Percentiles rank a stretch among this genome's conserved stretches.
Evolutionary conservation across 2,329 filamentous ascomycete species (phyloP).

Genomic region (Geosmithia morbida): DNA sequence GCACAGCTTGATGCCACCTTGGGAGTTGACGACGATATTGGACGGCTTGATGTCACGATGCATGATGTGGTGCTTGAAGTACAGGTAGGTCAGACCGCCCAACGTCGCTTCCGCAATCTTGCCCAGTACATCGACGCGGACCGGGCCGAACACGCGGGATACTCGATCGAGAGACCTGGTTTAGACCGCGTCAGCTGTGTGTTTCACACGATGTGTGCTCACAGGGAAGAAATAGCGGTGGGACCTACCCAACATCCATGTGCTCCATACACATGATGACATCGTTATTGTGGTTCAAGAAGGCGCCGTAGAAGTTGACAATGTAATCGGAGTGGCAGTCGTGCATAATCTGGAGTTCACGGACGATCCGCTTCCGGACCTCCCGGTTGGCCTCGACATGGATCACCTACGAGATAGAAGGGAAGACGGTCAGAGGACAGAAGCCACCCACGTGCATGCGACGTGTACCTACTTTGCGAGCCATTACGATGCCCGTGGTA

Average conservation of each 20-base stretch:
- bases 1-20: conserved; percentile 89
- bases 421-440: conserved; percentile 6
- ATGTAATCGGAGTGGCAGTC: conserved; percentile 95
- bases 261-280: conserved; percentile 99
- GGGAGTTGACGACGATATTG: conserved; percentile 91
- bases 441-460: neutral
- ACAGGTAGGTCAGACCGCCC: conserved; percentile 87
- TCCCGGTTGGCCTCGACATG: conserved; percentile 97
- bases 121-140: conserved; percentile 89
- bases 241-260: conserved; percentile 74
- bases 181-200: neutral
- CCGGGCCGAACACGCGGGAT: conserved; percentile 85
- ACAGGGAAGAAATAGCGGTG: neutral
- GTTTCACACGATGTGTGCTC: neutral
- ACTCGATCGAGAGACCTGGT: conserved; percentile 79
- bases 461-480: conserved; percentile 49
- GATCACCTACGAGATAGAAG: conserved; percentile 54
- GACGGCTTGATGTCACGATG: conserved; percentile 98
- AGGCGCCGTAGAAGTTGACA: conserved; percentile 94
- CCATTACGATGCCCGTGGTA: conserved; percentile 92
- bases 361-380: conserved; percentile 89
- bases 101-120: conserved; percentile 96
- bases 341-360: conserved; percentile 96
- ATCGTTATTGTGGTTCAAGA: conserved; percentile 90
- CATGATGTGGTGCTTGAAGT: conserved; percentile 94